phyloP scores from a whole-genome alignment of 2,329 filamentous ascomycete genomes.

The Diaporthe batatas region DNA sequence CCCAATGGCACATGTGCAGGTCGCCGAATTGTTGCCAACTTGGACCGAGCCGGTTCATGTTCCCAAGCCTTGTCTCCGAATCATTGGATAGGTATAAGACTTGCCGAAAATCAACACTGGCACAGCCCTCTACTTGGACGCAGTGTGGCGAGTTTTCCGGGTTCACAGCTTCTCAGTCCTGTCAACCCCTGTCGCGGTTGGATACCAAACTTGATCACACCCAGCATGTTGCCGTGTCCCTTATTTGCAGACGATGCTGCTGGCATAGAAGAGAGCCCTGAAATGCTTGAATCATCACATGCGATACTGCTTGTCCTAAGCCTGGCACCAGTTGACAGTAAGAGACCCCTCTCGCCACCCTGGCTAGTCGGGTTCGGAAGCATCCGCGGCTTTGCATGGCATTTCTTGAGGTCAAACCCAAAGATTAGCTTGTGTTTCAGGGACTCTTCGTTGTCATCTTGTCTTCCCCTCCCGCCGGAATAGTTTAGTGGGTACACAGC shows the following conservation, averaged over 20 bases:
- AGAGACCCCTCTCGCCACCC: no score
- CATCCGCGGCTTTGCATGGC: background rate
- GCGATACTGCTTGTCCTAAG: background rate
- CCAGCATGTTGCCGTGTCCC: background rate
- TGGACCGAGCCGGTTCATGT: background rate
- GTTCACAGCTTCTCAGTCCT: background rate
- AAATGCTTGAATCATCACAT: background rate
- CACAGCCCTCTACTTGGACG: background rate
- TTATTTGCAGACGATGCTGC: no score
- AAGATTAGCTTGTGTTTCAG: slow-evolving; percentile 5
- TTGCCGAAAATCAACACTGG: background rate
- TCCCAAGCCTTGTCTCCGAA: no score
- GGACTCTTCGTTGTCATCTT: background rate
- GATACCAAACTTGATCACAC: background rate
- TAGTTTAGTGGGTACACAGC: no score
- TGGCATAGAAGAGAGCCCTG: background rate
- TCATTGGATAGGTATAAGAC: background rate
- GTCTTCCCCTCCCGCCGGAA: background rate
- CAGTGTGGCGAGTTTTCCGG: background rate
- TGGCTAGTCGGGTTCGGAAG: background rate
- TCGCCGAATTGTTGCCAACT: no score
- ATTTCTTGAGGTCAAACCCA: slow-evolving; percentile 3
- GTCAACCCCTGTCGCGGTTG: background rate
- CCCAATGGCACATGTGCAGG: background rate
- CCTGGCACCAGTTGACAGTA: no score